Base-by-base conservation (phyloP, 208 protist genomes). In the Wallacemonas sp. region DNA sequence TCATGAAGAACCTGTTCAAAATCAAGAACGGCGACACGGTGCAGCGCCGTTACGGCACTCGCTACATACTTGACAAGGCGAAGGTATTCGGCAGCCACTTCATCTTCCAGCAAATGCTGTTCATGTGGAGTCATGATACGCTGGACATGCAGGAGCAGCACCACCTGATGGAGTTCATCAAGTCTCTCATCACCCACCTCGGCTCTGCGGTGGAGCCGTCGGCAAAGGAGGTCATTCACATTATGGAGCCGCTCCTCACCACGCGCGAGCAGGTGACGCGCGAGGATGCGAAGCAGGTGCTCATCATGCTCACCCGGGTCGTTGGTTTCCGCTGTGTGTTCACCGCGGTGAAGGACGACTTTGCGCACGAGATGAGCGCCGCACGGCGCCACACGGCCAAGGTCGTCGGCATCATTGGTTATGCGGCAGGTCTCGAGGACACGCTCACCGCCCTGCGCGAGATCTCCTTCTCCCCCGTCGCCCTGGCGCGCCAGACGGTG, bases 1-100 rank as follows among this genome's bases (percentile, higher is more conserved):
- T 99, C 46, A 98, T 99, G 95, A 97, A 97, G 69, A 91, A 99
- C 44, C 83, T 99, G 15, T 95, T 99, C 34, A 98, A 98, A 69
- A 92, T 99, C 44, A 99, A 99, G 78, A 99, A 99, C 83, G 99
- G 99, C 53, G 98, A 98, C 37, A 96, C 96, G 30, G 92, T 82
- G 60, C 95, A 99, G 87, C 81, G 98, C 13, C 99, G 99, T 73
- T 71, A 83, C 48, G 97, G 97, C 21, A 91, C 98, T 46, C 87
- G 98, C 27, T 97, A 97, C 66, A 76, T 99, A 10, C 98, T 99
- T 3, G 97, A 99, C 52, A 99, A 99, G 85, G 97, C 98, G 10
- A 68, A 88, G 44, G 84, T 99, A 27, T 98, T 99, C 72, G 98
- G 98, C 22, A 96, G 98, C 15, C 85, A 89, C 27, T 81, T 97